Percentiles rank a stretch among this genome's conserved stretches.
Conservation (phyloP, 2,329 filamentous ascomycete genomes). For the Ceratocystis huliohia region DNA sequence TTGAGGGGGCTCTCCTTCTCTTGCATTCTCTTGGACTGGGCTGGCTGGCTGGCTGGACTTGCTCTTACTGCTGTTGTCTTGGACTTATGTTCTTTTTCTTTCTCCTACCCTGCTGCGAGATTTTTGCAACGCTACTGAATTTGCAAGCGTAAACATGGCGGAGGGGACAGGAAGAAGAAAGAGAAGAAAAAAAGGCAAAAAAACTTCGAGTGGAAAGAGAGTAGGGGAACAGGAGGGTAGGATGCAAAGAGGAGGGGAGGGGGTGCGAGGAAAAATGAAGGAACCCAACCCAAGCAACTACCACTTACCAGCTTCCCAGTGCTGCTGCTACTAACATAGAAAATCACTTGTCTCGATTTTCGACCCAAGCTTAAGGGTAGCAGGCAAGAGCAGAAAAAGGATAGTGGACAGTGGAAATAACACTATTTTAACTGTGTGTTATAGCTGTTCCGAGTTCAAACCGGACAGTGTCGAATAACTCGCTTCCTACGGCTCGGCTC, state of each 20-base stretch:
- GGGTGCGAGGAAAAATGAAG: constrained; percentile 1
- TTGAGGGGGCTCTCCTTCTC: not conserved
- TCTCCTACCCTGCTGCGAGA: not conserved
- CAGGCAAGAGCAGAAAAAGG: not conserved
- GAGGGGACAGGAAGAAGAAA: not conserved
- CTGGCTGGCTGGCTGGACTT: not conserved
- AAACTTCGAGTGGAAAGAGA: not conserved
- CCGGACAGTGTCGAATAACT: not conserved
- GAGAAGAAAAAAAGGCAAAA: no score
- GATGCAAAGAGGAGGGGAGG: not conserved
- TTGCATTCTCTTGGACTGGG: not conserved
- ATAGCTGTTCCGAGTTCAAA: not conserved
- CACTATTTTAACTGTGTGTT: not conserved
- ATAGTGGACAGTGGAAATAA: not conserved
- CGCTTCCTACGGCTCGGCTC: not conserved
- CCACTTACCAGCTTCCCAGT: constrained; percentile 1
- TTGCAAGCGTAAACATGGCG: not conserved
- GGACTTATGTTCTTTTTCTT: not conserved
- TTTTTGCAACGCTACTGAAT: not conserved
- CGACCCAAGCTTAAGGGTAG: not conserved
- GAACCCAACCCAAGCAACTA: constrained; percentile 1
- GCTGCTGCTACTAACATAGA: not conserved
- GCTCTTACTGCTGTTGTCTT: not conserved
- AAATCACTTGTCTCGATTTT: constrained; percentile 1
- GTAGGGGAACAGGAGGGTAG: not conserved